phyloP scores from a whole-genome alignment of 306 rosid species.

The Vigna nakashimae region DNA sequence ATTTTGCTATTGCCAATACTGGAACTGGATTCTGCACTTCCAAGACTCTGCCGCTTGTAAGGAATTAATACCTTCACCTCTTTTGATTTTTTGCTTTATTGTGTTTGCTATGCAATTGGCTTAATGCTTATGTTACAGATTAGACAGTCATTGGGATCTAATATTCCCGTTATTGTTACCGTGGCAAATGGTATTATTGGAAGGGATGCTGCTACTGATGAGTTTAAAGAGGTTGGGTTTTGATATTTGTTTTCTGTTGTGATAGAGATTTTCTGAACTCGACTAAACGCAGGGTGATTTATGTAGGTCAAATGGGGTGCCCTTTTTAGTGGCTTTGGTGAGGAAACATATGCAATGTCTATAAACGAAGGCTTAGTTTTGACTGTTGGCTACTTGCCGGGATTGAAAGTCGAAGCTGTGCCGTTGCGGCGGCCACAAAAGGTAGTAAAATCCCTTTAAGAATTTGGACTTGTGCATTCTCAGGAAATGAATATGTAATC shows the following conservation, averaged over 20 bases:
- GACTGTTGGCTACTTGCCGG: conserved; percentile 76
- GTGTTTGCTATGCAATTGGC: conserved; percentile 23
- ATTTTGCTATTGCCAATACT: conserved; percentile 64
- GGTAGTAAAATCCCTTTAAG: conserved; percentile 47
- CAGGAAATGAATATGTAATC: conserved; percentile 16
- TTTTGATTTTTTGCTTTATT: background rate
- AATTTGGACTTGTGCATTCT: conserved; percentile 5
- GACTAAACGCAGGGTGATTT: conserved; percentile 24
- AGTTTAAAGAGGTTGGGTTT: conserved; percentile 68
- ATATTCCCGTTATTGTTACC: conserved; percentile 60
- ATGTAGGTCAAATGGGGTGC: conserved; percentile 64
- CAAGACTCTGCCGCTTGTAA: conserved; percentile 57
- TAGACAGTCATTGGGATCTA: conserved; percentile 52
- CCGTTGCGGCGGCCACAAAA: conserved; percentile 49
- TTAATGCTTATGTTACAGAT: conserved; percentile 49
- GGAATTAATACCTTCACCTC: background rate
- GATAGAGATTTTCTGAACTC: conserved; percentile 18
- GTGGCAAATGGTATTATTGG: conserved; percentile 67
- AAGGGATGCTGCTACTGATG: conserved; percentile 63
- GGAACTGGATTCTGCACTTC: conserved; percentile 56
- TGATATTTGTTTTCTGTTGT: conserved; percentile 12
- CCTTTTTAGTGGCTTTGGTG: conserved; percentile 45
- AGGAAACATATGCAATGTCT: conserved; percentile 45
- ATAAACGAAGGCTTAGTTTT: conserved; percentile 64
- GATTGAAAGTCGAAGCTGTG: conserved; percentile 70